phyloP scores from a whole-genome alignment of 768 basidiomycete genomes.

The Lentinula boryana region DNA sequence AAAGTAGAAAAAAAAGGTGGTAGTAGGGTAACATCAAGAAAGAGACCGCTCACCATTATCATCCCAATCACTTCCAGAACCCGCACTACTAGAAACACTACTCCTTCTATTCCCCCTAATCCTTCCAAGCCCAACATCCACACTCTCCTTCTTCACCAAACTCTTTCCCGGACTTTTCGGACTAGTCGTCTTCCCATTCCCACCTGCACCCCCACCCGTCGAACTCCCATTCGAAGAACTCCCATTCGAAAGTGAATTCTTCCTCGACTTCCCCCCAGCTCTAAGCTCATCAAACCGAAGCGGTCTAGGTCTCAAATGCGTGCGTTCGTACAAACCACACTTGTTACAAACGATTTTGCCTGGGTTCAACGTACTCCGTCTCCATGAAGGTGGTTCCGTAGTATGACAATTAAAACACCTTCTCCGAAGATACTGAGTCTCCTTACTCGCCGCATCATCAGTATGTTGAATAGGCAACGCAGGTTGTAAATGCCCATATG shows the following conservation, averaged over 20 bases:
- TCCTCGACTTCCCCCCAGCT: slow-evolving; percentile 80
- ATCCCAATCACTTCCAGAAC: slow-evolving; percentile 76
- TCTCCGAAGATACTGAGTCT: slow-evolving; percentile 84
- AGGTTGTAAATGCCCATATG: slow-evolving; percentile 17
- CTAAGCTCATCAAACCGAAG: slow-evolving; percentile 85
- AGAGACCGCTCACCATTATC: slow-evolving; percentile 51
- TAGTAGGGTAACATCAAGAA: slow-evolving; percentile 4
- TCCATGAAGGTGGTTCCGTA: slow-evolving; percentile 86
- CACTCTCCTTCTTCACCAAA: slow-evolving; percentile 60
- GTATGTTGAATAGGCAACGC: slow-evolving; percentile 75
- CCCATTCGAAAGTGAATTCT: slow-evolving; percentile 27
- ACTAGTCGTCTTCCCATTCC: too few species aligned
- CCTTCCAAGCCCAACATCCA: slow-evolving; percentile 25
- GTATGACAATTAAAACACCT: slow-evolving; percentile 91
- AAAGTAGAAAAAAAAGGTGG: not conserved
- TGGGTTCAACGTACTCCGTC: slow-evolving; percentile 80
- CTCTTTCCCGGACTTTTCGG: slow-evolving; percentile 4
- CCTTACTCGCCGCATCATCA: slow-evolving; percentile 85
- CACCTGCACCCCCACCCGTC: too few species aligned
- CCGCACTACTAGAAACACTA: slow-evolving; percentile 17
- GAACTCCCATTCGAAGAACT: too few species aligned
- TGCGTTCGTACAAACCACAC: slow-evolving; percentile 87
- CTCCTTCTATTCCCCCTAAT: not conserved
- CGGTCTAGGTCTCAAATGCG: slow-evolving; percentile 76
- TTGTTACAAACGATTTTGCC: slow-evolving; percentile 96